phyloP scores from a whole-genome alignment of 2,329 filamentous ascomycete genomes.

The Eutypella sp. region DNA sequence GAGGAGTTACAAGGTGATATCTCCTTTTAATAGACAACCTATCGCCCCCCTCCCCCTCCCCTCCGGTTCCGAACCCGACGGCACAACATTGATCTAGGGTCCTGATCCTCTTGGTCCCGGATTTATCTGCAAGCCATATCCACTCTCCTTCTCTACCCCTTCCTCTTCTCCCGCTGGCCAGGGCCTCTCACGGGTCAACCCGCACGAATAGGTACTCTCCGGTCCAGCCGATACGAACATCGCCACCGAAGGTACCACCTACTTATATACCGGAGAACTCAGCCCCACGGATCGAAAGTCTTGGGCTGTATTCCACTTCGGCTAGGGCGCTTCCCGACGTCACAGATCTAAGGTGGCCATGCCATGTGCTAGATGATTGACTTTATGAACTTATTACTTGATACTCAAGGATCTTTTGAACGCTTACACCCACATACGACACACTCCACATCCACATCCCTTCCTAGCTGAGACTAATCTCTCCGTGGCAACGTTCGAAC shows the following conservation, averaged over 20 bases:
- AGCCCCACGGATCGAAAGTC: constrained; percentile 6
- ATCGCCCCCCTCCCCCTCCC: not conserved
- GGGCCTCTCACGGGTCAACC: not conserved
- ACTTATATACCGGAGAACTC: not conserved
- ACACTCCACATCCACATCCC: not conserved
- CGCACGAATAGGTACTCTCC: not conserved
- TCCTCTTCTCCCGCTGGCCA: not conserved
- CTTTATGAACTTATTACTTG: constrained; percentile 7
- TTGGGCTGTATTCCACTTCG: constrained; percentile 5
- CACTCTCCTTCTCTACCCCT: not conserved
- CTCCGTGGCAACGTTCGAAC: no score
- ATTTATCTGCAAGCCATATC: not conserved
- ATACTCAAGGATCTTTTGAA: constrained; percentile 5
- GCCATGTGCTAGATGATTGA: constrained; percentile 9
- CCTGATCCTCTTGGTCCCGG: not conserved
- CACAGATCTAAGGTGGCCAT: constrained; percentile 9
- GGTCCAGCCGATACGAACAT: constrained; percentile 16
- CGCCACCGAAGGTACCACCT: constrained; percentile 14
- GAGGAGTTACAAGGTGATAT: not conserved
- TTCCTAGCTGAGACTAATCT: constrained; percentile 8
- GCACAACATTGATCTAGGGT: not conserved
- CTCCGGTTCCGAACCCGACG: not conserved
- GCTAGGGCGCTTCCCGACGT: constrained; percentile 10
- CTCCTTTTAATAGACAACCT: not conserved
- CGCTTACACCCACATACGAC: constrained; percentile 1